Percentiles rank a stretch among this genome's conserved stretches.
phyloP scores from a whole-genome alignment of 2,329 filamentous ascomycete species.

The Trichoderma koningiopsis region DNA sequence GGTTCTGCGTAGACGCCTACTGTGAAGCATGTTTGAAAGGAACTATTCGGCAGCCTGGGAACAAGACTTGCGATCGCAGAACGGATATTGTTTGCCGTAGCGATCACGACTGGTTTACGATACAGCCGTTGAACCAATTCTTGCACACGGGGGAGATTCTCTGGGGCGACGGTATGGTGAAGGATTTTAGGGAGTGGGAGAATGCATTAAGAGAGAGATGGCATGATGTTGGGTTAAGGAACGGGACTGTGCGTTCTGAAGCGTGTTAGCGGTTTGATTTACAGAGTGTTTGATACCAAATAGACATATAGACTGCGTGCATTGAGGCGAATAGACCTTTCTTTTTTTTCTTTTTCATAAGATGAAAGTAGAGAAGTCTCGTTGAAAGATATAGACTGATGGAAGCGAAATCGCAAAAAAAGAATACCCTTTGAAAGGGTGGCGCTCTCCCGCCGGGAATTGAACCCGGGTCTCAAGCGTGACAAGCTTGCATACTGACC shows the following conservation, averaged over 20 bases:
- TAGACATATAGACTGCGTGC: neutral
- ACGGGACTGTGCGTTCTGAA: neutral
- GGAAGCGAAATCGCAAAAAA: neutral
- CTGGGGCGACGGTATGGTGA: conserved; percentile 37
- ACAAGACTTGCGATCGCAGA: conserved; percentile 36
- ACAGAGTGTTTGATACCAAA: neutral
- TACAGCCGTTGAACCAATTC: conserved; percentile 41
- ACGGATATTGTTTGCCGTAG: conserved; percentile 39
- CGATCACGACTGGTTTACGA: conserved; percentile 44
- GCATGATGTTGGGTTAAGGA: conserved; percentile 21
- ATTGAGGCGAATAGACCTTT: neutral
- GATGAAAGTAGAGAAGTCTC: neutral
- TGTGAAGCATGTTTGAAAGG: conserved; percentile 40
- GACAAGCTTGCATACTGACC: conserved; percentile 34
- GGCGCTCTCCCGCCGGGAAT: conserved; percentile 32
- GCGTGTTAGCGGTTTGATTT: neutral
- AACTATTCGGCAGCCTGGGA: conserved; percentile 36
- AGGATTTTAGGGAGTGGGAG: conserved; percentile 43
- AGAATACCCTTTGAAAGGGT: conserved; percentile 10
- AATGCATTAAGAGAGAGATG: conserved; percentile 38
- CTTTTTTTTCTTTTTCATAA: too few species aligned
- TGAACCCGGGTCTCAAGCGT: conserved; percentile 33
- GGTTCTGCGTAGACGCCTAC: conserved; percentile 44
- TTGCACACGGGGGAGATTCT: conserved; percentile 45
- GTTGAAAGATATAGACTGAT: neutral